A percentile compares a stretch with the other conserved stretches of the same genome.
phyloP scores from a whole-genome alignment of 805 yeast genomes.

The Debaryomyces castellii region DNA sequence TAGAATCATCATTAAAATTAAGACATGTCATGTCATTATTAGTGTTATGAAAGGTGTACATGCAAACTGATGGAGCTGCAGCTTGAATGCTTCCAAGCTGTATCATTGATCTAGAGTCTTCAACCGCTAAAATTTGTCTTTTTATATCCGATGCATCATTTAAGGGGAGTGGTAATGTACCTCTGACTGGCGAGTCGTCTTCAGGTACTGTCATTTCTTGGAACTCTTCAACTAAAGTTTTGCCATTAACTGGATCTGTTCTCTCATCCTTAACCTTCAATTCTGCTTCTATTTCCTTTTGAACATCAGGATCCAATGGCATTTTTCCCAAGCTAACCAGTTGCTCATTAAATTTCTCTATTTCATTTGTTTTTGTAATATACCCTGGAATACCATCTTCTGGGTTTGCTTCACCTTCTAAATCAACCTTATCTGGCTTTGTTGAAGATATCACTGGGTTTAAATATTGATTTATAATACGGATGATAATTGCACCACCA shows the following conservation, averaged over 20 bases:
- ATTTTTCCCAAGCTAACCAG: constrained; percentile 78
- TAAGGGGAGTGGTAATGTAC: constrained; percentile 79
- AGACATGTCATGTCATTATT: constrained; percentile 83
- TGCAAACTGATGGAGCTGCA: constrained; percentile 89
- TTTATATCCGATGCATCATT: constrained; percentile 79
- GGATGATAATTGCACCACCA: constrained; percentile 85
- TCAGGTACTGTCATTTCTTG: constrained; percentile 49
- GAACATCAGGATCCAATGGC: constrained; percentile 84
- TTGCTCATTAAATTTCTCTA: constrained; percentile 64
- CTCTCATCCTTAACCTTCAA: constrained; percentile 73
- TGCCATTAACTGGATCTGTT: constrained; percentile 32
- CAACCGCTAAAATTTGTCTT: constrained; percentile 72
- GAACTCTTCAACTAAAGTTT: constrained; percentile 39
- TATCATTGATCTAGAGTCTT: constrained; percentile 77
- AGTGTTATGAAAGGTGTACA: constrained; percentile 97
- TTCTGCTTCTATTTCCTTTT: constrained; percentile 81
- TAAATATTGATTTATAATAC: constrained; percentile 83
- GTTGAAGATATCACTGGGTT: constrained; percentile 47
- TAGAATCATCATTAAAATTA: constrained; percentile 83
- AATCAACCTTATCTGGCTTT: constrained; percentile 40
- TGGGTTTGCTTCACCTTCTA: constrained; percentile 48
- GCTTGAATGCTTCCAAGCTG: constrained; percentile 64
- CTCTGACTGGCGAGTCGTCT: constrained; percentile 69
- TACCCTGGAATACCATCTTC: constrained; percentile 54
- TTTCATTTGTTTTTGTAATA: constrained; percentile 41